Percentiles rank a stretch among this genome's conserved stretches.
These are phyloP conservation scores for Candida silvatica DNA, from an alignment of 805 yeast genomes.

Conservation along the genomic window DNA sequence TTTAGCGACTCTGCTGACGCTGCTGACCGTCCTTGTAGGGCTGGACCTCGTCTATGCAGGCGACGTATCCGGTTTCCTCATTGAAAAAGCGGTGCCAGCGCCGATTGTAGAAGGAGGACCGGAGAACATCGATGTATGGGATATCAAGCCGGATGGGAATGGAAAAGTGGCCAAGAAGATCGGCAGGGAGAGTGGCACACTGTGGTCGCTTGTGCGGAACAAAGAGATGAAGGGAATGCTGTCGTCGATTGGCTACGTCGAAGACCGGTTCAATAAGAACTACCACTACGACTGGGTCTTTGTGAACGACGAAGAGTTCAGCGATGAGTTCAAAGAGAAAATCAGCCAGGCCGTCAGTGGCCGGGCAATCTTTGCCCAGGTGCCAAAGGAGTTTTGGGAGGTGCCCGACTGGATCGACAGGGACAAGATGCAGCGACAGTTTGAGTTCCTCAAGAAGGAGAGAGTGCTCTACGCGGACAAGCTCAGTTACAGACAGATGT, in stretches of 20 bases:
- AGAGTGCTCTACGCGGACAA: constrained; percentile 48
- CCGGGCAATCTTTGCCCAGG: constrained; percentile 29
- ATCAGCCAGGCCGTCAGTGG: constrained; percentile 31
- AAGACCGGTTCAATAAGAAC: constrained; percentile 29
- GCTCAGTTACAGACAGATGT: constrained; percentile 66
- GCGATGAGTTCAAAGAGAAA: constrained; percentile 26
- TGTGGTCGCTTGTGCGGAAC: constrained; percentile 38
- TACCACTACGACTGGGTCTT: constrained; percentile 36
- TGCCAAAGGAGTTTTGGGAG: constrained; percentile 39
- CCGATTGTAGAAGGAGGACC: no score
- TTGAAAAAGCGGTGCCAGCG: no score
- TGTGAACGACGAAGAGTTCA: constrained; percentile 38
- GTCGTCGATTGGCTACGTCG: constrained; percentile 27
- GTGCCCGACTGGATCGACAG: constrained; percentile 35
- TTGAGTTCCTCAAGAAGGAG: constrained; percentile 19
- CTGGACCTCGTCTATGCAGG: no score
- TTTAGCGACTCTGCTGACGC: no score
- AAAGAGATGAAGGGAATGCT: constrained; percentile 28
- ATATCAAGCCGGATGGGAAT: no score
- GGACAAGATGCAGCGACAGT: constrained; percentile 20
- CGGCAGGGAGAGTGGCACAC: constrained; percentile 48
- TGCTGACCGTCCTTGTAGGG: no score
- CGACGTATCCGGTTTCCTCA: no score
- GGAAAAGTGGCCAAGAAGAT: constrained; percentile 3
- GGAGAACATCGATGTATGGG: no score